These are phyloP conservation scores for Picochlorum sp. DNA, from an alignment of 139 green algal genomes.

Conservation along the genomic window DNA sequence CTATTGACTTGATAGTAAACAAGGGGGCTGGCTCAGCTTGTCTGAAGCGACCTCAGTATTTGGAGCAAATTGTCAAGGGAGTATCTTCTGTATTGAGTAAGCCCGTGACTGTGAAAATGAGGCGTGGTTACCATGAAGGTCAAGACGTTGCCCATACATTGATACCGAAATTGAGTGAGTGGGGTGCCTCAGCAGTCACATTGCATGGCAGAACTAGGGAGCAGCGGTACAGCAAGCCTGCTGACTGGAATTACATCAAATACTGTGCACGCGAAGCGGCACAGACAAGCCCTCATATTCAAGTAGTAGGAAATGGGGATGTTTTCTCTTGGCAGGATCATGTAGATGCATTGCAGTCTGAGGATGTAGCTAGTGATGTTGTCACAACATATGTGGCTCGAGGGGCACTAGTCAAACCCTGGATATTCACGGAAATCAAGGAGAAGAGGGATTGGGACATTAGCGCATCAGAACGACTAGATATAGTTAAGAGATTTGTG, in stretches of 20 bases:
- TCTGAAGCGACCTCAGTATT: slow-evolving; percentile 57
- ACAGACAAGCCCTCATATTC: slow-evolving; percentile 20
- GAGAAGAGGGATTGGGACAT: slow-evolving; percentile 96
- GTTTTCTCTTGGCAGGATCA: slow-evolving; percentile 76
- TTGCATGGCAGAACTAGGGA: slow-evolving; percentile 88
- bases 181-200: slow-evolving; percentile 78
- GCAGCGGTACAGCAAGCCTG: slow-evolving; percentile 73
- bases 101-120: slow-evolving; percentile 57
- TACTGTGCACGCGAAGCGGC: slow-evolving; percentile 31
- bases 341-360: slow-evolving; percentile 29
- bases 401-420: slow-evolving; percentile 96
- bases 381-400: slow-evolving; percentile 82
- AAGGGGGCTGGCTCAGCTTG: slow-evolving; percentile 66
- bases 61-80: slow-evolving; percentile 60
- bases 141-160: slow-evolving; percentile 69
- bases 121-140: slow-evolving; percentile 53
- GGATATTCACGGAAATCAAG: slow-evolving; percentile 94
- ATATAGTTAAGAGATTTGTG: slow-evolving; percentile 72
- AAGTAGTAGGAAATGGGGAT: slow-evolving; percentile 91
- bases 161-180: slow-evolving; percentile 46
- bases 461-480: slow-evolving; percentile 75
- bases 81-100: slow-evolving; percentile 33
- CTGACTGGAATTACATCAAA: slow-evolving; percentile 73
- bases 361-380: slow-evolving; percentile 67
- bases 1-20: slow-evolving; percentile 70